Base-by-base conservation (phyloP, 2,329 filamentous ascomycete species). In the Aspergillus aculeatus region DNA sequence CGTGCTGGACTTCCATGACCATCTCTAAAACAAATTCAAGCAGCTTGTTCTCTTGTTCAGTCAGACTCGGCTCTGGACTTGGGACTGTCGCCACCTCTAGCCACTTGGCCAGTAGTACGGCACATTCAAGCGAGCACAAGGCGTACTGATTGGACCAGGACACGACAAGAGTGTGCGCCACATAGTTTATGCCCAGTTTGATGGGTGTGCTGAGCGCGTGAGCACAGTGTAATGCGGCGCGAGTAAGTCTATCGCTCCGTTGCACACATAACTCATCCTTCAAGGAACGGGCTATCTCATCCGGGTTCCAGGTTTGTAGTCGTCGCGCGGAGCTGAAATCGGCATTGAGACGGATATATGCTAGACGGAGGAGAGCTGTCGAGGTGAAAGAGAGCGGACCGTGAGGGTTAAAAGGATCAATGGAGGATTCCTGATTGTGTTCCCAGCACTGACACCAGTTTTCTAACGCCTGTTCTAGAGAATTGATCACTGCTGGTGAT, bases 121-220 rank as follows among this genome's bases (percentile, higher is more conserved):
- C 82, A 21, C 82, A 84, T 64, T 86, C 83, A 0, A 86, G 73
- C 1, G 80, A 81, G 4, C 81, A 83, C 0, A 85, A 73, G 0
- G 82, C 82, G 55, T 85, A 83, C n/a, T 84, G 76, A 2, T 84
- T 82, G 4, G 81, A 83, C 83, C 83, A 85, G 51, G 84, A 81
- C 49, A 84, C 82, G 0, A 82, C 81, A 54, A 85, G 82, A 16
- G 81, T 85, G 16, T 81, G 74, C 0, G 82, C 82, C 0, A 85
- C 83, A 14, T 81, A 78, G 54, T 83, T 81, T 16, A 86, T 80
- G 0, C 83, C 83, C 0, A 85, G 66, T 23, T 83, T 73, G 5
- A 86, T 83, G 0, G 83, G 83, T 0, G 84, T 84, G 51, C 82
- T 84, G 0, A 85, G 72, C 7, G 82, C 81, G 50, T 86, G 83